Conservation (phyloP, 306 rosid genomes). For the Canavalia ensiformis region DNA sequence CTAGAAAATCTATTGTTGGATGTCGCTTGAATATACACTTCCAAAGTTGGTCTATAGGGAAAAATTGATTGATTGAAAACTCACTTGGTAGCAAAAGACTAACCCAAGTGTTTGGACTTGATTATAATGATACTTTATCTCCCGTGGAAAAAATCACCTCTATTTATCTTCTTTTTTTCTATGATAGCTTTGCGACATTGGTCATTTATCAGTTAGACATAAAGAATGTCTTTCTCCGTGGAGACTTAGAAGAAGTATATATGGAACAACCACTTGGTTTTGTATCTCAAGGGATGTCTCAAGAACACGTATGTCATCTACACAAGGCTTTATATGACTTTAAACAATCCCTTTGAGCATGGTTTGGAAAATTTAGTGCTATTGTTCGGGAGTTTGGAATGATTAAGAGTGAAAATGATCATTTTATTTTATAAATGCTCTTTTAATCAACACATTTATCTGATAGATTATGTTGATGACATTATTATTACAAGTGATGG, state of each 20-base stretch:
- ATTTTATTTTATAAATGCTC: not conserved
- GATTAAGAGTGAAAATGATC: not conserved
- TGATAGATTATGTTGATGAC: not conserved
- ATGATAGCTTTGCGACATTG: not conserved
- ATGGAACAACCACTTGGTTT: not conserved
- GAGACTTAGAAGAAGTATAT: not conserved
- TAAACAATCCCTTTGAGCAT: not conserved
- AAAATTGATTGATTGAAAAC: no score
- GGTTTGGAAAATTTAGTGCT: no score
- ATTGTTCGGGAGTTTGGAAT: no score
- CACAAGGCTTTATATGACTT: not conserved
- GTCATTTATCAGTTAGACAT: not conserved
- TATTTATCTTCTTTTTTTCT: not conserved
- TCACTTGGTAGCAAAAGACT: no score
- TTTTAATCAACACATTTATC: no score
- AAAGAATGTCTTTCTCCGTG: not conserved
- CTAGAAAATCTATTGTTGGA: no score
- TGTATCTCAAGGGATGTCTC: not conserved
- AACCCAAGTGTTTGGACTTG: no score
- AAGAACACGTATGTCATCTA: not conserved
- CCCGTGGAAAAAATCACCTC: not conserved
- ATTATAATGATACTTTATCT: no score
- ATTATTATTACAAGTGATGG: no score
- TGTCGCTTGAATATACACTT: no score
- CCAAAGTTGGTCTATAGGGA: no score